These are phyloP conservation scores for Suillus ampliporus DNA, from an alignment of 768 basidiomycete species.

Conservation along the genomic window DNA sequence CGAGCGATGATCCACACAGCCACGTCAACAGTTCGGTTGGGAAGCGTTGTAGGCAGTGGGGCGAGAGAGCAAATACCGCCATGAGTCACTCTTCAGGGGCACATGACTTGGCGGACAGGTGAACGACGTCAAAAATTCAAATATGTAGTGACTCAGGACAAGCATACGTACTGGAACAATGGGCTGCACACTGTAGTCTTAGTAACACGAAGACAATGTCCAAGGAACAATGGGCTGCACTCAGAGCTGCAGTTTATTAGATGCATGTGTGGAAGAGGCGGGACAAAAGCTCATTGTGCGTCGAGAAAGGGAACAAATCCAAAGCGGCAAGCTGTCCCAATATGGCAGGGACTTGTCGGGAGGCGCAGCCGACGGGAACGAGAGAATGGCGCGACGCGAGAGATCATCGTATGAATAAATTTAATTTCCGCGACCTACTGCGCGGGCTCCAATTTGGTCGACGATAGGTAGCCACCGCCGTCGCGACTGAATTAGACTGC, in stretches of 20 bases:
- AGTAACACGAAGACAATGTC: neutral
- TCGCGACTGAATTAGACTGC: neutral
- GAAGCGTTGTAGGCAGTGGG: neutral
- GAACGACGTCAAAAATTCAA: neutral
- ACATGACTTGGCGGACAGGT: neutral
- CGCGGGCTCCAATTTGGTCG: neutral
- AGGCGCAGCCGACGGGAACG: neutral
- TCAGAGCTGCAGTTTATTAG: neutral
- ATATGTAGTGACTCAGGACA: neutral
- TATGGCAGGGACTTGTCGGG: neutral
- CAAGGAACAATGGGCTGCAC: neutral
- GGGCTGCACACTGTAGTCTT: neutral
- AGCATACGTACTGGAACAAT: neutral
- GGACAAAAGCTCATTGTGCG: neutral
- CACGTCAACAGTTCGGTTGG: neutral
- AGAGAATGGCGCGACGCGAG: neutral
- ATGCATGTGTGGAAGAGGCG: neutral
- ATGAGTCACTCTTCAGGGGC: neutral
- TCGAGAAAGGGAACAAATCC: neutral
- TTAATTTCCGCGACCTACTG: conserved; percentile 7
- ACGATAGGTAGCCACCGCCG: neutral
- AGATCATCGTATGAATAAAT: neutral
- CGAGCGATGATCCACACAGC: neutral
- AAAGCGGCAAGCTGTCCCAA: neutral
- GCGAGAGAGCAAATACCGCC: neutral